A percentile compares a stretch with the other conserved stretches of the same genome.
Evolutionary conservation across 306 rosid genomes (phyloP).

Genomic region (Dalbergia cultrata): DNA sequence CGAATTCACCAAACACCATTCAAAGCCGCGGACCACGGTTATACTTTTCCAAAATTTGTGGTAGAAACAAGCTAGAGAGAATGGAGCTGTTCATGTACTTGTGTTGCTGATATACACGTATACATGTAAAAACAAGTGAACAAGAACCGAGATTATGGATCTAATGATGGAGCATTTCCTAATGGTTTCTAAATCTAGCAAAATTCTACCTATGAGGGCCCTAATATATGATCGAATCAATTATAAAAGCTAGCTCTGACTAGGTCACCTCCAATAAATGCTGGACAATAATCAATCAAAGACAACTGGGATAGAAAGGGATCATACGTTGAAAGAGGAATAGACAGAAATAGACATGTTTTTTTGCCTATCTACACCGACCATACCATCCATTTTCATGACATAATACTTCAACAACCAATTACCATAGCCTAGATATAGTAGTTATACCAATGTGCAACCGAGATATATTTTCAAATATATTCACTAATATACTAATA

Average conservation of each 20-base stretch:
- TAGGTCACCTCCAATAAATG: slow-evolving; percentile 10
- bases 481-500: background rate
- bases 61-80: slow-evolving; percentile 8
- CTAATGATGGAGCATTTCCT: slow-evolving; percentile 22
- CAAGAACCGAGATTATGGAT: slow-evolving; percentile 10
- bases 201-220: slow-evolving; percentile 15
- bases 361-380: slow-evolving; percentile 35
- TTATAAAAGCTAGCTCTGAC: background rate
- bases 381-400: slow-evolving; percentile 4
- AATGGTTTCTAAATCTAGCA: slow-evolving; percentile 21
- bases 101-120: slow-evolving; percentile 23
- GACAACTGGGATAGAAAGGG: slow-evolving; percentile 32
- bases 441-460: background rate
- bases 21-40: slow-evolving; percentile 31
- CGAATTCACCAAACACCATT: slow-evolving; percentile 47
- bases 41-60: slow-evolving; percentile 34
- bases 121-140: slow-evolving; percentile 1
- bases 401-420: slow-evolving; percentile 32
- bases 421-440: background rate
- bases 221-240: slow-evolving; percentile 19
- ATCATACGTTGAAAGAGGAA: slow-evolving; percentile 36
- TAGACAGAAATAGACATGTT: slow-evolving; percentile 48
- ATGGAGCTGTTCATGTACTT: slow-evolving; percentile 2
- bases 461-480: background rate
- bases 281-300: slow-evolving; percentile 32